A percentile compares a stretch with the other conserved stretches of the same genome.
These are phyloP conservation scores for Cystobasidiaceae sp. DNA, from an alignment of 1,284 basidiomycete species.

Conservation along the genomic window DNA sequence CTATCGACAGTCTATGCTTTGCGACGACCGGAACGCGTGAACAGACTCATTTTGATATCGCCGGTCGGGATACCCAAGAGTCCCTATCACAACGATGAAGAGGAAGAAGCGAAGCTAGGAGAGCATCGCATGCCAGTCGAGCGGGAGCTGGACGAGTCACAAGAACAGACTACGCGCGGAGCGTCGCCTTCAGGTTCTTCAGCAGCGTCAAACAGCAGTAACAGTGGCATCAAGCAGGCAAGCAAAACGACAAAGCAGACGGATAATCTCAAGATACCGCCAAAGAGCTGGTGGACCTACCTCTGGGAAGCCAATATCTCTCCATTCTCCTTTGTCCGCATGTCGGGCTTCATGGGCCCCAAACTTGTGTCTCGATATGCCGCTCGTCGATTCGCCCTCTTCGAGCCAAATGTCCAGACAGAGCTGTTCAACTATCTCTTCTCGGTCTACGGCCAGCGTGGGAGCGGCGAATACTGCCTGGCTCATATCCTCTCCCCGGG, in stretches of 20 bases:
- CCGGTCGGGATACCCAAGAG: slow-evolving; percentile 73
- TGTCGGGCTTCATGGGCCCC: slow-evolving; percentile 53
- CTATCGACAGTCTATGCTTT: slow-evolving; percentile 81
- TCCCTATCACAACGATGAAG: slow-evolving; percentile 22
- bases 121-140: slow-evolving; percentile 18
- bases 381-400: slow-evolving; percentile 6
- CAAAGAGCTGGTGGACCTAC: slow-evolving; percentile 62
- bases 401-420: slow-evolving; percentile 14
- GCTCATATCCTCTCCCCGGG: slow-evolving; percentile 83
- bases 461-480: slow-evolving; percentile 81
- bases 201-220: neutral
- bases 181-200: slow-evolving; percentile 1
- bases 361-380: slow-evolving; percentile 61
- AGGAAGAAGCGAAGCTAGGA: slow-evolving; percentile 20
- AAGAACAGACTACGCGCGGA: slow-evolving; percentile 2
- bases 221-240: too few relatives aligned
- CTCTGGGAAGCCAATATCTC: slow-evolving; percentile 46
- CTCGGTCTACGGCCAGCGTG: slow-evolving; percentile 82
- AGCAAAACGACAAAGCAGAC: neutral
- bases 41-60: slow-evolving; percentile 60
- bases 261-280: slow-evolving; percentile 24
- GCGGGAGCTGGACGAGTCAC: slow-evolving; percentile 8
- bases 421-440: slow-evolving; percentile 37
- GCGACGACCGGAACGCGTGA: slow-evolving; percentile 70
- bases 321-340: slow-evolving; percentile 60